Base-by-base conservation (phyloP, 73 alveolate genomes). In the Tetrahymena elliotti region DNA sequence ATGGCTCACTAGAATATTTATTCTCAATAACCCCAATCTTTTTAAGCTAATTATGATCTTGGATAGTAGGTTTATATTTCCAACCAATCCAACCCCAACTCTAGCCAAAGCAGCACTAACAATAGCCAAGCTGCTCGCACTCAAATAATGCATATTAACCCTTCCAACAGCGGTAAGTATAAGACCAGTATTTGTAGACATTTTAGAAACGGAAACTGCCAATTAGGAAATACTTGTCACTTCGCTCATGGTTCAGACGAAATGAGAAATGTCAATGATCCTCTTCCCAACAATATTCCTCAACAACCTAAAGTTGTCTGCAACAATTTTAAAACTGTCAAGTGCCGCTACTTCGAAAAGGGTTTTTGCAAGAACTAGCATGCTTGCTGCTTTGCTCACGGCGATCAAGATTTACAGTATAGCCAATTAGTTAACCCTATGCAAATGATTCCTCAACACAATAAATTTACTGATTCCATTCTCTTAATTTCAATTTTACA, bases 181-280 rank as follows among this genome's bases (percentile, higher is more conserved):
- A 95, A 95, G 93, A 95, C 97, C 24, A 83, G 94, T 33, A 95
- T 95, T 31, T 95, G 97, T 38, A 93, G 96, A 92, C 95, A 95
- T 53, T 95, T 47, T 84, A 96, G 94, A 94, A 41, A 54, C 36
- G 97, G 97, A 18, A 95, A 93, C 68, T 95, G 97, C 35, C 84
- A 94, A n/a, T 53, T 93, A 83, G 97, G 97, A 39, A 94, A 68
- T 83, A 95, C 94, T 35, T 95, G 97, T 38, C 93, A 93, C 92
- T 95, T 93, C 84, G 97, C 97, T 0, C 97, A 95, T 83, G 97
- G 97, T 15, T 39, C 68, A 93, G 92, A 93, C 33, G 96, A 95
- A 93, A 40, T 95, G 24, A 93, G 95, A 95, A 83, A 83, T 39
- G 94, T 93, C 4, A 95, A 93, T 95, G 97, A 95, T 82, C 88